Conservation (phyloP, 83 land plant species). For the Diphasiastrum complanatum region DNA sequence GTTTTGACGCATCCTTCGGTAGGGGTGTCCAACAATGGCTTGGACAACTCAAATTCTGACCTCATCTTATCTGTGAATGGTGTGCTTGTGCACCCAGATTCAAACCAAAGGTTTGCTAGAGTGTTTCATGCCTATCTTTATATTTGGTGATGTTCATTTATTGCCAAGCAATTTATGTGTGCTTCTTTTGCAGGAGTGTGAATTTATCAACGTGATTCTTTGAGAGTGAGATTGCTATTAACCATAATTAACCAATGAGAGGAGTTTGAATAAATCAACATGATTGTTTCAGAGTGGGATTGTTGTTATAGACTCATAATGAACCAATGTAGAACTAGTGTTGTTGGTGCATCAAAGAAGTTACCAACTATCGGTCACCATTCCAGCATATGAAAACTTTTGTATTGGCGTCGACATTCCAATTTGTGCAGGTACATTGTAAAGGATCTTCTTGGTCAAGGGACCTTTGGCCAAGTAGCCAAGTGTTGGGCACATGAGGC, state of each 20-base stretch:
- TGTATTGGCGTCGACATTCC: not conserved
- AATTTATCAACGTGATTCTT: too few relatives aligned
- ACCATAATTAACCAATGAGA: too few relatives aligned
- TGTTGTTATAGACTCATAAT: too few relatives aligned
- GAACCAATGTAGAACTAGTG: too few relatives aligned
- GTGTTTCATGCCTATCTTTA: not conserved
- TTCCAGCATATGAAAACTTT: not conserved
- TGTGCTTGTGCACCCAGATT: constrained; percentile 45
- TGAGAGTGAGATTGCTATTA: too few relatives aligned
- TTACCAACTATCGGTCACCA: too few relatives aligned
- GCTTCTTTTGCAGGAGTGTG: not conserved
- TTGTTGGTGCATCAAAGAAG: too few relatives aligned
- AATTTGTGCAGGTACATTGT: constrained; percentile 58
- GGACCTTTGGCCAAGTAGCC: constrained; percentile 96
- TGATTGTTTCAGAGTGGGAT: too few relatives aligned
- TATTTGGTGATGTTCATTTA: not conserved
- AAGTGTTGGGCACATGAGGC: constrained; percentile 73
- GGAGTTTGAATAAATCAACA: too few relatives aligned
- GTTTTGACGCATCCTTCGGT: constrained; percentile 69
- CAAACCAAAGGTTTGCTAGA: constrained; percentile 50
- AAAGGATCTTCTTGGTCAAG: constrained; percentile 90
- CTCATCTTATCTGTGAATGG: constrained; percentile 61
- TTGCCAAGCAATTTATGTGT: not conserved
- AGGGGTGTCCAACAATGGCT: constrained; percentile 72
- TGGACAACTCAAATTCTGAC: constrained; percentile 79